A percentile compares a stretch with the other conserved stretches of the same genome.
These are phyloP conservation scores for Silybum marianum DNA, from an alignment of 129 eudicot genomes.

Conservation along the genomic window DNA sequence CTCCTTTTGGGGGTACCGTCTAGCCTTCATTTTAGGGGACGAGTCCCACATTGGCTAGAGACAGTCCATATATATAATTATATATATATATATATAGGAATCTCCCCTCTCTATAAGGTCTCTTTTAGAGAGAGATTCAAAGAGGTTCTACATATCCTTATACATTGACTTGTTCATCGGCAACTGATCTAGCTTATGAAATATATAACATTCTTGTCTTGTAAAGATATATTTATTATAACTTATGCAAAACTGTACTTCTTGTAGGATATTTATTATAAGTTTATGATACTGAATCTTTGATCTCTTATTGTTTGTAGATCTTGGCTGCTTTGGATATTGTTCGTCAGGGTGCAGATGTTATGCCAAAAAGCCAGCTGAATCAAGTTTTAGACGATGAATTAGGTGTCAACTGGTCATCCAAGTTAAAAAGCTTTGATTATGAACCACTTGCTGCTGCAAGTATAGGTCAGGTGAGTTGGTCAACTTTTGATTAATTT, in stretches of 20 bases:
- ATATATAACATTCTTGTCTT: too few relatives aligned
- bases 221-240: background rate
- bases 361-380: slow-evolving; percentile 94
- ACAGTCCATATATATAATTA: too few relatives aligned
- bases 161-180: background rate
- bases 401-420: slow-evolving; percentile 82
- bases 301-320: slow-evolving; percentile 43
- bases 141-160: background rate
- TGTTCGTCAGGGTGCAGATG: slow-evolving; percentile 99
- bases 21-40: too few relatives aligned
- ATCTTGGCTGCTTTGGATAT: slow-evolving; percentile 96
- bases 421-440: slow-evolving; percentile 81
- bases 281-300: slow-evolving; percentile 1
- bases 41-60: background rate
- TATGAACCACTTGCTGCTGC: slow-evolving; percentile 99
- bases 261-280: slow-evolving; percentile 2
- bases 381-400: slow-evolving; percentile 91
- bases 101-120: background rate
- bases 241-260: background rate
- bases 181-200: too few relatives aligned
- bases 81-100: too few relatives aligned
- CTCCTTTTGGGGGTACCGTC: too few relatives aligned
- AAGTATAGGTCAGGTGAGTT: slow-evolving; percentile 96
- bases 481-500: background rate
- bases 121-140: background rate